These are phyloP conservation scores for Clathrospora elynae DNA, from an alignment of 2,329 filamentous ascomycete species.

Conservation along the genomic window DNA sequence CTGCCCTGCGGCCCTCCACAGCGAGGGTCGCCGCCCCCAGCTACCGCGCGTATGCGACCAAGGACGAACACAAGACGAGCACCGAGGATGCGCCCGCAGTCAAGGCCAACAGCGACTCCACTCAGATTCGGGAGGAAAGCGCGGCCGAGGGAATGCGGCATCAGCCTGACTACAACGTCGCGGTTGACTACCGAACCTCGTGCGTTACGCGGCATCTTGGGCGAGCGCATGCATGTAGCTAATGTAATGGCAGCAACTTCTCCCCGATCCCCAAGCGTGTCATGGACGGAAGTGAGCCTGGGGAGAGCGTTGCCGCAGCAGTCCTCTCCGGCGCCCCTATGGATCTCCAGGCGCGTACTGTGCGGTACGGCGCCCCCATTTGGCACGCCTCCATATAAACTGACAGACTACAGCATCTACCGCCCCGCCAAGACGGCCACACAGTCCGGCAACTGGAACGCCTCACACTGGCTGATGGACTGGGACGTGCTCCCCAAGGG, in stretches of 20 bases:
- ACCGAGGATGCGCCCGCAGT: conserved; percentile 46
- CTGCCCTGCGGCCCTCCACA: conserved; percentile 36
- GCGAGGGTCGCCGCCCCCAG: conserved; percentile 29
- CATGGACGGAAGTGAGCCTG: conserved; percentile 87
- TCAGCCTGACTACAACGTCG: conserved; percentile 79
- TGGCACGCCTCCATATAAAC: conserved; percentile 1
- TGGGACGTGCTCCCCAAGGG: conserved; percentile 94
- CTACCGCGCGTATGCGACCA: conserved; percentile 43
- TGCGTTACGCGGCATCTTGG: conserved; percentile 54
- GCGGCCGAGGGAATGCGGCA: conserved; percentile 63
- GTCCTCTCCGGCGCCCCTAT: conserved; percentile 89
- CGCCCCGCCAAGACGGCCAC: conserved; percentile 91
- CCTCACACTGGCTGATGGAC: conserved; percentile 93
- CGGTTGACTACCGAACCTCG: conserved; percentile 89
- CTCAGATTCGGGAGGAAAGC: conserved; percentile 58
- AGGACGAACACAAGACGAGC: conserved; percentile 40
- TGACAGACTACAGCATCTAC: conserved; percentile 73
- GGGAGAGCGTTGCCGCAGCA: conserved; percentile 75
- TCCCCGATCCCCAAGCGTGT: conserved; percentile 88
- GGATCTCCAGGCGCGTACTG: conserved; percentile 90
- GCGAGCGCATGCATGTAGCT: conserved; percentile 19
- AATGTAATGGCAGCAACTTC: conserved; percentile 67
- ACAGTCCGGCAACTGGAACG: conserved; percentile 87
- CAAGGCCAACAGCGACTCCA: conserved; percentile 48
- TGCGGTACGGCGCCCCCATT: conserved; percentile 67